Evolutionary conservation across 257 asterid genomes (phyloP).

Genomic region (Lycium barbarum): DNA sequence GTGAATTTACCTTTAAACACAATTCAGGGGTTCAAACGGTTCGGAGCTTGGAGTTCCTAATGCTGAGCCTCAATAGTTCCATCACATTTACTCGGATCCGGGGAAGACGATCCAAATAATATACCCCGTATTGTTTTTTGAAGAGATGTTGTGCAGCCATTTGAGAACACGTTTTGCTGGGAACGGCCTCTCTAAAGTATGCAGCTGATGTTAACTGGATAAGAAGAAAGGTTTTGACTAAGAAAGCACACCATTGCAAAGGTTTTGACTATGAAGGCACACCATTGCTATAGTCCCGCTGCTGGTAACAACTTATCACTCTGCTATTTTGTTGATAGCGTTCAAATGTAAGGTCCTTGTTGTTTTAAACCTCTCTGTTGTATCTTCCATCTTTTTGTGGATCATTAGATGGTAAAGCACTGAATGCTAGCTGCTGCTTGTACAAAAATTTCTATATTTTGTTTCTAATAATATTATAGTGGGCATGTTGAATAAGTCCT

Average conservation of each 20-base stretch:
- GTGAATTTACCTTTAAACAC: not conserved
- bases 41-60: slow-evolving; percentile 16
- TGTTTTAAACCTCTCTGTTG: not conserved
- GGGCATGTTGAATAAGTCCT: not conserved
- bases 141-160: slow-evolving; percentile 4
- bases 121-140: not conserved
- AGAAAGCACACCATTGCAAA: no score
- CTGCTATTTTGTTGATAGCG: not conserved
- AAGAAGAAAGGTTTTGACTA: slow-evolving; percentile 39
- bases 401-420: slow-evolving; percentile 7
- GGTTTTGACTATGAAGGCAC: not conserved
- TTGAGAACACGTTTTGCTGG: not conserved
- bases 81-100: not conserved
- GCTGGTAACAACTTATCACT: slow-evolving; percentile 26
- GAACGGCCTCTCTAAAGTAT: not conserved
- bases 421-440: slow-evolving; percentile 17
- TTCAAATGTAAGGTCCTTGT: slow-evolving; percentile 22
- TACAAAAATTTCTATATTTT: not conserved
- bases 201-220: not conserved
- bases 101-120: slow-evolving; percentile 18
- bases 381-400: not conserved
- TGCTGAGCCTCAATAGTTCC: not conserved
- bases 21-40: not conserved
- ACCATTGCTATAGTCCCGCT: not conserved
- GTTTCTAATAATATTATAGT: slow-evolving; percentile 9